Base-by-base conservation (phyloP, 345 rosid genomes). In the Excoecaria cochinchinensis region DNA sequence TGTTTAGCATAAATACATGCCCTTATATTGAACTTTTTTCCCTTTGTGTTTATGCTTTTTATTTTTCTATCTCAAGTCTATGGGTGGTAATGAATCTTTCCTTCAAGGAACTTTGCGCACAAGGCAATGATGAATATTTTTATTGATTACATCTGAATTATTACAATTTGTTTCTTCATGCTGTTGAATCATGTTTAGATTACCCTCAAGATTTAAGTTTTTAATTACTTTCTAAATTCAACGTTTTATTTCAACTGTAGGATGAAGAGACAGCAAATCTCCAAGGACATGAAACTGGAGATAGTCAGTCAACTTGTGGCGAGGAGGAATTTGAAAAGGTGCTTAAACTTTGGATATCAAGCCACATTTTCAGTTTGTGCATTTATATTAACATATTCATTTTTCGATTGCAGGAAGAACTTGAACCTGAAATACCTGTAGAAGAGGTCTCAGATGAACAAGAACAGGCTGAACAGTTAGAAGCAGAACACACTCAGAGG, bases 271-370 rank as follows among this genome's bases (percentile, higher is more conserved):
- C 79, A 9, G 72, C 65, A 48, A 82, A 79, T 69, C 56, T 36
- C 77, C 75, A 82, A 74, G 89, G 82, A 65, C 77, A 82, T 10
- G 96, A 84, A 67, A 76, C 81, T 24, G 87, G 59, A 1, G 84
- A 81, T 75, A 55, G 72, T 64, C 86, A 82, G 62, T 66, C 81
- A 67, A 50, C 64, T 65, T 71, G 61, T 21, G 73, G 79, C 2
- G 86, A 83, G 50, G 86, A 83, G 50, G 89, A 89, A 57, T 73
- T 71, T 71, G 88, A 60, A n/a, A 82, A 81, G 92, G 94, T 91
- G 74, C 73, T 55, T 68, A 46, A 16, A 59, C 38, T 77, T 75
- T 24, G 52, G 47, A 12, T 42, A 25, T 19, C 47, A 48, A 17
- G 13, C n/a, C 17, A 31, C 48, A 19, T 52, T 1, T 42, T 16